Percentiles rank a stretch among this genome's conserved stretches.
Conservation (phyloP, 208 protist genomes). For the Trichomonas tenax region DNA sequence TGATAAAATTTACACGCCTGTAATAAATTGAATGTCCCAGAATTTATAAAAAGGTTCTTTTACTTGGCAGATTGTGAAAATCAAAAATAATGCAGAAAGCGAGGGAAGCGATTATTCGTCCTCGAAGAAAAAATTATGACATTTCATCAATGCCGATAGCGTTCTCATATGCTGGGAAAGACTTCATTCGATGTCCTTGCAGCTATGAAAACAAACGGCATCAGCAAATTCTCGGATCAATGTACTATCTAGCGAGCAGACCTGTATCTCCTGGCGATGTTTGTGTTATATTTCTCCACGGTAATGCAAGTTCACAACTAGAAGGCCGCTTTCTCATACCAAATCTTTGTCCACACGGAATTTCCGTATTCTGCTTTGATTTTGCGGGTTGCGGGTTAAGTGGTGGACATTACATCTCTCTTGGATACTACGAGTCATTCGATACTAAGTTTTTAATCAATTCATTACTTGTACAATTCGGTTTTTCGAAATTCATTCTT, state of each 20-base stretch:
- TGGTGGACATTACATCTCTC: neutral
- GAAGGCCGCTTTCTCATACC: neutral
- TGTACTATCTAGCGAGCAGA: neutral
- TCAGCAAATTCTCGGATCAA: neutral
- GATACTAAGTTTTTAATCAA: neutral
- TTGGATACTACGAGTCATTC: neutral
- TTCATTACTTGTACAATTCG: neutral
- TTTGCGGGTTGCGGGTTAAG: neutral
- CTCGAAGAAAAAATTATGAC: neutral
- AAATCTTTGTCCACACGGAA: neutral
- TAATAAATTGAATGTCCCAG: too few relatives aligned
- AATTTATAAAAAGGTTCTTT: too few relatives aligned
- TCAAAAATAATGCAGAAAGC: neutral
- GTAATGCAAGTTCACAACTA: neutral
- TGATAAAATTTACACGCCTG: too few relatives aligned
- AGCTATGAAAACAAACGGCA: neutral
- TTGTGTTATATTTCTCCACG: neutral
- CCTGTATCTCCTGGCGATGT: neutral
- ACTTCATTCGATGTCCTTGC: neutral
- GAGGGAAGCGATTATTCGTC: neutral
- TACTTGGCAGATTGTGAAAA: too few relatives aligned
- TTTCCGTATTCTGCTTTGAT: neutral
- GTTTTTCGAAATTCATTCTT: neutral
- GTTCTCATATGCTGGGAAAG: neutral
- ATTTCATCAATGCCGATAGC: neutral